These are phyloP conservation scores for Colletotrichum tamarilloi DNA, from an alignment of 2,329 filamentous ascomycete genomes.

Conservation along the genomic window DNA sequence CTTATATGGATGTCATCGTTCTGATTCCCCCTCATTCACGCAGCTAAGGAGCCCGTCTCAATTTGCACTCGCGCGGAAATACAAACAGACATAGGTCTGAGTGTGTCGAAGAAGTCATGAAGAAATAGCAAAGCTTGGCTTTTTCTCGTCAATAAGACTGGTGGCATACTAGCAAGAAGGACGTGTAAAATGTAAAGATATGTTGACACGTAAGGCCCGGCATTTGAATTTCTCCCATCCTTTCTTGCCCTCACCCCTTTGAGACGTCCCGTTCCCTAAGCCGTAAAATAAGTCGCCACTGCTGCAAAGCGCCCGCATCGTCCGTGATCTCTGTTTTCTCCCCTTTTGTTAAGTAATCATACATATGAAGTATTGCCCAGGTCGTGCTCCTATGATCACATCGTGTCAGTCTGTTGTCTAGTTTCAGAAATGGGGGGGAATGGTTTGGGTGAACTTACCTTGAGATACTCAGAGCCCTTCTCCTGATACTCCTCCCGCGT, in stretches of 20 bases:
- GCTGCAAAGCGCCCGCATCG: neutral
- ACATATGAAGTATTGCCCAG: conserved; percentile 70
- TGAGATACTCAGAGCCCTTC: conserved; percentile 94
- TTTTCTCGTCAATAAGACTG: neutral
- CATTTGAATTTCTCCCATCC: neutral
- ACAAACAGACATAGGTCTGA: too few species aligned
- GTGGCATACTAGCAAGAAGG: neutral
- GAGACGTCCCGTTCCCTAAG: neutral
- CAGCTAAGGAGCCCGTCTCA: too few species aligned
- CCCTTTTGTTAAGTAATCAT: conserved; percentile 40
- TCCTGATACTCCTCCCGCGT: conserved; percentile 87
- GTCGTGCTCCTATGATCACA: conserved; percentile 67
- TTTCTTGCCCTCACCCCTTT: neutral
- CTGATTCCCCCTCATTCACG: too few species aligned
- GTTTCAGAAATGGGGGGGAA: too few species aligned
- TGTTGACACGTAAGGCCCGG: neutral
- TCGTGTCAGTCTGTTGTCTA: neutral
- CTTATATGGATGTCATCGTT: neutral
- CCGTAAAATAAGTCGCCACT: neutral
- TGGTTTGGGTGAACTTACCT: conserved; percentile 62
- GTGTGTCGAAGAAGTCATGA: neutral
- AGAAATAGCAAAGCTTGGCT: neutral
- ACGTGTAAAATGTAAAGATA: neutral
- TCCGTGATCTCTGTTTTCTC: neutral
- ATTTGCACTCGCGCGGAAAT: too few species aligned